Conservation (phyloP, 768 basidiomycete genomes). For the Rhizopogon rudus region DNA sequence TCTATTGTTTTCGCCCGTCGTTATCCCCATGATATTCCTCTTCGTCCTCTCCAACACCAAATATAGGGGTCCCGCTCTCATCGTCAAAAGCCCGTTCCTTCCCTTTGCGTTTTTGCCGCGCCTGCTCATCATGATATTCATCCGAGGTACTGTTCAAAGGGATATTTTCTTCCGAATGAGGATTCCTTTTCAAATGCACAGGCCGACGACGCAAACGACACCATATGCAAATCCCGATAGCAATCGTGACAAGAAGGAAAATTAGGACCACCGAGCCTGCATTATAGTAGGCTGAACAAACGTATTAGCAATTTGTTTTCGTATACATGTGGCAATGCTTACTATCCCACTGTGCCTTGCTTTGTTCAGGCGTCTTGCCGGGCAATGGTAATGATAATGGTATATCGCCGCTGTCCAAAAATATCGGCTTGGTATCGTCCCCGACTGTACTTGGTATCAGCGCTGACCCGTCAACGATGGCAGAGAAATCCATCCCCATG, state of each 20-base stretch:
- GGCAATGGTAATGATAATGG: constrained; percentile 29
- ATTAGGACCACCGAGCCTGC: constrained; percentile 86
- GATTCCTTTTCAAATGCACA: constrained; percentile 6
- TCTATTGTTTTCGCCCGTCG: background rate
- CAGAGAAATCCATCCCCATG: constrained; percentile 86
- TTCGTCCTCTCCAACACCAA: constrained; percentile 52
- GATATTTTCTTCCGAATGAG: constrained; percentile 58
- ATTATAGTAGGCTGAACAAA: constrained; percentile 82
- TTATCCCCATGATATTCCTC: constrained; percentile 29
- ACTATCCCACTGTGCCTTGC: constrained; percentile 92
- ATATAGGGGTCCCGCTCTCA: constrained; percentile 37
- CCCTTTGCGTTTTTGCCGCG: constrained; percentile 36
- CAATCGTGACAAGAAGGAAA: constrained; percentile 63
- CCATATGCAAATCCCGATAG: constrained; percentile 76
- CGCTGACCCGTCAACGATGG: constrained; percentile 76
- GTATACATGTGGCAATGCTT: constrained; percentile 10
- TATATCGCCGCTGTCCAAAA: constrained; percentile 41
- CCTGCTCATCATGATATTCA: constrained; percentile 39
- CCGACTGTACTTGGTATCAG: constrained; percentile 80
- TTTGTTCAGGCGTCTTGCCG: constrained; percentile 67
- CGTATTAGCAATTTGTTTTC: background rate
- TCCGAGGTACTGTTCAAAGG: constrained; percentile 46
- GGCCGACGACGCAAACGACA: constrained; percentile 53
- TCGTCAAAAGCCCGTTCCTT: constrained; percentile 40
- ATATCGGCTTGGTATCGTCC: constrained; percentile 58